Evolutionary conservation across 192 early-diverging fungal species (phyloP).

Genomic region (Entomortierella parvispora): DNA sequence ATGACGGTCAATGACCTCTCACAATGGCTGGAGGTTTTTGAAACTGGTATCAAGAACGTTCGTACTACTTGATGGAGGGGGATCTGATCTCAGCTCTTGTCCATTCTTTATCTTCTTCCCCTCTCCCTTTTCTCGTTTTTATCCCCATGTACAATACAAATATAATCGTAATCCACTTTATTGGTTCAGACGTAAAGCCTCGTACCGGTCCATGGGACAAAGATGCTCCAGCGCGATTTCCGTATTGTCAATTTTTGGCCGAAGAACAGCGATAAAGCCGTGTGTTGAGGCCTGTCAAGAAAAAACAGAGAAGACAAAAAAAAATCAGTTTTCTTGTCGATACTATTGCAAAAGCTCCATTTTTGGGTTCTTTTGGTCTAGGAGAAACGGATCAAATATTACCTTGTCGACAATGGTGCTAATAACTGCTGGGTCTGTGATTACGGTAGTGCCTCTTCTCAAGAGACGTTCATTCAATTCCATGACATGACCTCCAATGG

Average conservation of each 20-base stretch:
- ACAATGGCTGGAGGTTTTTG: constrained; percentile 58
- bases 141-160: neutral
- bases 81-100: neutral
- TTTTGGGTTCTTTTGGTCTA: neutral
- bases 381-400: neutral
- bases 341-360: neutral
- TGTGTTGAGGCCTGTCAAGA: constrained; percentile 37
- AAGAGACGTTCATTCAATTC: constrained; percentile 37
- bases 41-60: constrained; percentile 51
- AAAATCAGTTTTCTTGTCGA: no score
- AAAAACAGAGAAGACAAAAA: neutral
- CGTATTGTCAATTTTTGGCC: constrained; percentile 38
- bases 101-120: neutral
- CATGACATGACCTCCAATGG: constrained; percentile 37
- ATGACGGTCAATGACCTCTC: constrained; percentile 52
- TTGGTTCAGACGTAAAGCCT: constrained; percentile 2
- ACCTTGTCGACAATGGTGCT: constrained; percentile 40
- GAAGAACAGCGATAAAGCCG: constrained; percentile 46
- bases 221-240: constrained; percentile 32
- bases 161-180: neutral
- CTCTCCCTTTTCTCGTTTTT: neutral
- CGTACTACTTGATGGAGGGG: constrained; percentile 9
- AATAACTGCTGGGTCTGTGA: constrained; percentile 27
- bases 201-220: constrained; percentile 29
- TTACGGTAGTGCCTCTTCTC: constrained; percentile 1